These are phyloP conservation scores for Lolium multiflorum DNA, from an alignment of 176 grass and related monocot species.

Conservation along the genomic window DNA sequence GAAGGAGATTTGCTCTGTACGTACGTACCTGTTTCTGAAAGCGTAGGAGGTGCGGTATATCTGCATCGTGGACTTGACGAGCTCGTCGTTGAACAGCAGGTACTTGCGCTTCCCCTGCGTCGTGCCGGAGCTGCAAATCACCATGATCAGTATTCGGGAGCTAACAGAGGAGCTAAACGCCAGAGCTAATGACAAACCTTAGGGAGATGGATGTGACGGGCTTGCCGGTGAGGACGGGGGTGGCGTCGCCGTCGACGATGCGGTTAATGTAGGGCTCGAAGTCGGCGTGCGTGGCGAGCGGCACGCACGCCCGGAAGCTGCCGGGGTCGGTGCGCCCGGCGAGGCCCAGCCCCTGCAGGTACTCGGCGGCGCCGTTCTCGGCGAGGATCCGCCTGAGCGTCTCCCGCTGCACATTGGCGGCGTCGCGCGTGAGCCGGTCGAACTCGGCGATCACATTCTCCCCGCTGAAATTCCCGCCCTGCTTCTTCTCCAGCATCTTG, in stretches of 20 bases:
- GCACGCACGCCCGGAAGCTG: conserved; percentile 69
- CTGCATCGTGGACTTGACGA: conserved; percentile 86
- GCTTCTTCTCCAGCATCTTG: conserved; percentile 67
- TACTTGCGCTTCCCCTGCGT: conserved; percentile 93
- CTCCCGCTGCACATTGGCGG: conserved; percentile 61
- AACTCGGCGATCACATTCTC: conserved; percentile 78
- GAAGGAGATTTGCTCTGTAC: not conserved
- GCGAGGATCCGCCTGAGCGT: conserved; percentile 68
- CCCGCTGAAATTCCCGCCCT: conserved; percentile 43
- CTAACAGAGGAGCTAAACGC: not conserved
- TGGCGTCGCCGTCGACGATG: conserved; percentile 75
- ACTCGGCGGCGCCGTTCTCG: conserved; percentile 62
- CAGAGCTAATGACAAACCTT: conserved; percentile 40
- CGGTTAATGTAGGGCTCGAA: conserved; percentile 83
- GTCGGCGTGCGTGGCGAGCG: conserved; percentile 66
- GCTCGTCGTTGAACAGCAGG: conserved; percentile 80
- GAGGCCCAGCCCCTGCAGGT: conserved; percentile 61
- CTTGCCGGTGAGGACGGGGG: conserved; percentile 64
- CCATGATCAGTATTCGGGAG: not conserved
- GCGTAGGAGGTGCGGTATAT: conserved; percentile 81
- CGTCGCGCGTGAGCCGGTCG: conserved; percentile 64
- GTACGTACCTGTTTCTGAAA: conserved; percentile 66
- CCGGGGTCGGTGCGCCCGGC: conserved; percentile 64
- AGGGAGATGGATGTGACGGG: conserved; percentile 79
- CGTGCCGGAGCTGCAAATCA: conserved; percentile 72